Percentiles rank a stretch among this genome's conserved stretches.
These are phyloP conservation scores for Flaveria sonorensis DNA, from an alignment of 129 eudicot species.

Conservation along the genomic window DNA sequence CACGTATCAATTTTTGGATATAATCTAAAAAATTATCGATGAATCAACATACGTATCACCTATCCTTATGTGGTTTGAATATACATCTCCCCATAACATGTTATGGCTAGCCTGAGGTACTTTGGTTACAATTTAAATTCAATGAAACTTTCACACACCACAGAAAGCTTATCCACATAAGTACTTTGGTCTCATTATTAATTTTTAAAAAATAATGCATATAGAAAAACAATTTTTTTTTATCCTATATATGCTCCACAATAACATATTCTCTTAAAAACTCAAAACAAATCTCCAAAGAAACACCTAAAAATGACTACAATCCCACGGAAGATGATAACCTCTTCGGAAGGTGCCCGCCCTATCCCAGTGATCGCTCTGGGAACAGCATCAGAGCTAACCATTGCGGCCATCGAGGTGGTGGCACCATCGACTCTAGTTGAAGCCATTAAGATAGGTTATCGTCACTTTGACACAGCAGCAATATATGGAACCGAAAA, in stretches of 20 bases:
- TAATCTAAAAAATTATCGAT: no score
- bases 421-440: constrained; percentile 33
- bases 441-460: constrained; percentile 47
- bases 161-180: no score
- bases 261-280: not conserved
- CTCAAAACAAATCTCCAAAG: not conserved
- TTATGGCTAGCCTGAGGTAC: no score
- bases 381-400: constrained; percentile 32
- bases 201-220: no score
- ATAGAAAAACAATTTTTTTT: no score
- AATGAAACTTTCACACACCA: no score
- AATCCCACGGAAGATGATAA: constrained; percentile 3
- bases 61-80: no score
- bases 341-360: constrained; percentile 2
- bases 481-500: constrained; percentile 41
- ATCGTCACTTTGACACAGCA: constrained; percentile 57
- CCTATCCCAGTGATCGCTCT: constrained; percentile 43
- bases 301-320: not conserved
- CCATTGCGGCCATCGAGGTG: constrained; percentile 9
- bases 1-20: no score
- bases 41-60: no score
- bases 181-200: no score
- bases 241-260: not conserved
- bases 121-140: no score
- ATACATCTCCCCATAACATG: no score